A percentile compares a stretch with the other conserved stretches of the same genome.
These are phyloP conservation scores for Neophaeococcomyces aloes DNA, from an alignment of 2,329 filamentous ascomycete species.

Conservation along the genomic window DNA sequence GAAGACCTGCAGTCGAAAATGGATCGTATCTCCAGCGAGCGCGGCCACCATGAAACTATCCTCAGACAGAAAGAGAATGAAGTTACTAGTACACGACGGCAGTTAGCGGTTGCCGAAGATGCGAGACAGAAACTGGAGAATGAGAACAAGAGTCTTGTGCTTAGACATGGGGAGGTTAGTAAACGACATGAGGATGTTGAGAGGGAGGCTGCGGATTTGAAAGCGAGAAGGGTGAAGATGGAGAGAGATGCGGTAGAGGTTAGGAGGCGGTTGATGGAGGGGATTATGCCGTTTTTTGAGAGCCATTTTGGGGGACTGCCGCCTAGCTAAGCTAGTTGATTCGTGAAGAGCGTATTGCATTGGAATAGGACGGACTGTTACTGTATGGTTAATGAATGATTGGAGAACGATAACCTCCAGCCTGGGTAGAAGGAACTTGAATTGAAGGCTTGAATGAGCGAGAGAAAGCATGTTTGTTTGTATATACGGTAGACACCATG, in stretches of 20 bases:
- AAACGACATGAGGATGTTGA: constrained; percentile 76
- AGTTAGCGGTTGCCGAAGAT: constrained; percentile 71
- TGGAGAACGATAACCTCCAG: too few species aligned
- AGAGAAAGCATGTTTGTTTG: too few species aligned
- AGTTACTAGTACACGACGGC: constrained; percentile 68
- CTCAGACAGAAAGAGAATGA: constrained; percentile 92
- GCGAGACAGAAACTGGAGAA: constrained; percentile 70
- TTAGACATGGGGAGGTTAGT: constrained; percentile 15
- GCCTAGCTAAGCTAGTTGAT: too few species aligned
- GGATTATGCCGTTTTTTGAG: constrained; percentile 55
- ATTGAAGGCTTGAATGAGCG: too few species aligned
- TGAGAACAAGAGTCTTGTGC: constrained; percentile 59
- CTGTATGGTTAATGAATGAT: too few species aligned
- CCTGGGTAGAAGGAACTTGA: too few species aligned
- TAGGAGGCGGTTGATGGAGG: constrained; percentile 72
- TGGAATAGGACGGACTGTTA: too few species aligned
- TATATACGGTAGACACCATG: too few species aligned
- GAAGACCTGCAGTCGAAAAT: constrained; percentile 74
- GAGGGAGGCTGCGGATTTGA: constrained; percentile 77
- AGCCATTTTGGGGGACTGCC: constrained; percentile 14
- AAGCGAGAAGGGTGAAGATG: constrained; percentile 70
- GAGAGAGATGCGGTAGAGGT: constrained; percentile 84
- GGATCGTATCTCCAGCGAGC: constrained; percentile 75
- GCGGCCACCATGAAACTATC: constrained; percentile 88
- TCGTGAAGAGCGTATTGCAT: too few species aligned